phyloP scores from a whole-genome alignment of 371 early-diverging fungal genomes.

The Lichtheimia corymbifera region DNA sequence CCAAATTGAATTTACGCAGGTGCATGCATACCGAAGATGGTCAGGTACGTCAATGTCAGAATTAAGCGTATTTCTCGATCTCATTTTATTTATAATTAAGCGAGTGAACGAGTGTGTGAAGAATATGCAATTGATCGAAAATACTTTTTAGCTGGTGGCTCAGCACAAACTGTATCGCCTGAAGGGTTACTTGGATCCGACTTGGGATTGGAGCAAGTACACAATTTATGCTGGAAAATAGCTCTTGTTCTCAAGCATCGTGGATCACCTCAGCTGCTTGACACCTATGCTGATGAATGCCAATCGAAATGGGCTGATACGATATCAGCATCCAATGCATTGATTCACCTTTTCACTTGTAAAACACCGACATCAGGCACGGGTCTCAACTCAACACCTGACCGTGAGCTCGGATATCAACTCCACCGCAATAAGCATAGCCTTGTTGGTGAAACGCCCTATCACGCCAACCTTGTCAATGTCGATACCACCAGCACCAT shows the following conservation, averaged over 20 bases:
- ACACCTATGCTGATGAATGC: conserved; percentile 31
- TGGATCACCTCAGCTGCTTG: conserved; percentile 29
- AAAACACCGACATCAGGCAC: neutral
- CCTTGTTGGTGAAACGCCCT: conserved; percentile 18
- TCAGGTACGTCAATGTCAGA: conserved; percentile 19
- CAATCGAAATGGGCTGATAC: conserved; percentile 22
- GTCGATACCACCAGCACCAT: conserved; percentile 9
- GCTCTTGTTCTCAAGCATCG: conserved; percentile 23
- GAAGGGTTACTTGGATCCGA: conserved; percentile 27
- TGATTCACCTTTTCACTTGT: conserved; percentile 12
- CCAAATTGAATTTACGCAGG: conserved; percentile 30
- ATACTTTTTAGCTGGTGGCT: conserved; percentile 35
- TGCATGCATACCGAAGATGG: conserved; percentile 33
- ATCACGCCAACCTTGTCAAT: conserved; percentile 13
- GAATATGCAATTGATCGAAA: conserved; percentile 22
- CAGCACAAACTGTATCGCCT: conserved; percentile 29
- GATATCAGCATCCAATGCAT: conserved; percentile 9
- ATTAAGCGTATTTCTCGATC: too few species aligned
- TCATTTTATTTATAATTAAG: neutral
- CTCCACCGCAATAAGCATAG: conserved; percentile 17
- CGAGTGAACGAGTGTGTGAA: conserved; percentile 7
- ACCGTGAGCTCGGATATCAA: conserved; percentile 11
- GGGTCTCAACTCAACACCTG: conserved; percentile 10
- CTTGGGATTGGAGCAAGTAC: conserved; percentile 30
- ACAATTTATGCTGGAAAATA: conserved; percentile 46